Conservation (phyloP, 345 rosid genomes). For the Mangifera indica region DNA sequence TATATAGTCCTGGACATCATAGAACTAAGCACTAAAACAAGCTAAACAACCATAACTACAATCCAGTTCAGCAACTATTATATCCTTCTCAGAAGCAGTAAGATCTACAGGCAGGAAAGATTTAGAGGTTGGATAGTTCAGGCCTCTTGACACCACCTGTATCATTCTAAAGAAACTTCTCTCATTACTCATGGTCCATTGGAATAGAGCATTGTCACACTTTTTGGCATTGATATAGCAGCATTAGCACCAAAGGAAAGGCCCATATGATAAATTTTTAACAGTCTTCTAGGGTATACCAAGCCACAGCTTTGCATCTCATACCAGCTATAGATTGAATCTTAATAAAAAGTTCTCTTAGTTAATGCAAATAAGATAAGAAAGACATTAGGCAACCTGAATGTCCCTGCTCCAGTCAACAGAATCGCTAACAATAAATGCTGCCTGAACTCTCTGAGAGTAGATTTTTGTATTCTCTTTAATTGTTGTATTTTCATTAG, state of each 20-base stretch:
- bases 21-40: neutral
- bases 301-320: neutral
- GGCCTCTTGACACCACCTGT: neutral
- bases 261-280: neutral
- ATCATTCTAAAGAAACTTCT: neutral
- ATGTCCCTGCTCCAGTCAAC: conserved; percentile 93
- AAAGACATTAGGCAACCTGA: conserved; percentile 52
- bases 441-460: conserved; percentile 72
- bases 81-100: neutral
- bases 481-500: conserved; percentile 17
- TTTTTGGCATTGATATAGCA: neutral
- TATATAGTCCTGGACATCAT: neutral
- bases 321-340: neutral
- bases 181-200: neutral
- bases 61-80: neutral
- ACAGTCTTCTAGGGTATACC: neutral
- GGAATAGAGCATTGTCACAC: neutral
- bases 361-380: neutral
- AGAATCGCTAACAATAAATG: conserved; percentile 82
- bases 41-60: neutral
- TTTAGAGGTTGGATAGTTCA: neutral
- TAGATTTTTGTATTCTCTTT: conserved; percentile 28
- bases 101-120: neutral
- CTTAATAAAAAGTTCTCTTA: neutral
- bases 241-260: neutral